phyloP scores from a whole-genome alignment of 129 eudicot genomes.

The Chrysanthemum lavandulifolium region DNA sequence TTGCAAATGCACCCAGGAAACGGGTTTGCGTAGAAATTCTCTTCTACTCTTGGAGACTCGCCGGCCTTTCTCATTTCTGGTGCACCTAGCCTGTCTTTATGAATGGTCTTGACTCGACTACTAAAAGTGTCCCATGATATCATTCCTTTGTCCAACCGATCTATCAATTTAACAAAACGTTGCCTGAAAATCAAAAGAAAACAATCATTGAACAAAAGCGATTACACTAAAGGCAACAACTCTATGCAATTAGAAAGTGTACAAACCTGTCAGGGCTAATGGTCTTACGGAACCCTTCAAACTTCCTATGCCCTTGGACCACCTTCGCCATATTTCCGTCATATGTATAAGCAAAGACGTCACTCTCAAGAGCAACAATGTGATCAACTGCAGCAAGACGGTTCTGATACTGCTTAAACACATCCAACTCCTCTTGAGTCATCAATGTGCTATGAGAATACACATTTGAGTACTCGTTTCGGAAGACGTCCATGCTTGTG shows the following conservation, averaged over 20 bases:
- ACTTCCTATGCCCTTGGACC: slow-evolving; percentile 90
- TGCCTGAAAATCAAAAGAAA: slow-evolving; percentile 42
- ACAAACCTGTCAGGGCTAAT: slow-evolving; percentile 64
- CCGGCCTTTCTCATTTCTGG: slow-evolving; percentile 57
- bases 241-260: background rate
- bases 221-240: no score
- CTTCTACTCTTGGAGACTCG: slow-evolving; percentile 64
- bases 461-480: slow-evolving; percentile 63
- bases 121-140: slow-evolving; percentile 70
- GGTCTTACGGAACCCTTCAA: slow-evolving; percentile 85
- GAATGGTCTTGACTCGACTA: slow-evolving; percentile 51
- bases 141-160: slow-evolving; percentile 56
- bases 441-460: slow-evolving; percentile 70
- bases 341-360: slow-evolving; percentile 80
- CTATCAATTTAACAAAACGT: slow-evolving; percentile 59
- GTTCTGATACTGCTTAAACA: slow-evolving; percentile 60
- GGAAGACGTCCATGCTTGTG: slow-evolving; percentile 63
- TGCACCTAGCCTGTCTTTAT: slow-evolving; percentile 61
- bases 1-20: slow-evolving; percentile 80
- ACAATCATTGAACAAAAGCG: background rate
- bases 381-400: slow-evolving; percentile 94
- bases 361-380: slow-evolving; percentile 85
- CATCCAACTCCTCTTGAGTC: slow-evolving; percentile 54
- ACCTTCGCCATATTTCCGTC: slow-evolving; percentile 99
- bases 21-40: slow-evolving; percentile 91